Conservation (phyloP, 2,329 filamentous ascomycete genomes). For the Alternaria alternata region DNA sequence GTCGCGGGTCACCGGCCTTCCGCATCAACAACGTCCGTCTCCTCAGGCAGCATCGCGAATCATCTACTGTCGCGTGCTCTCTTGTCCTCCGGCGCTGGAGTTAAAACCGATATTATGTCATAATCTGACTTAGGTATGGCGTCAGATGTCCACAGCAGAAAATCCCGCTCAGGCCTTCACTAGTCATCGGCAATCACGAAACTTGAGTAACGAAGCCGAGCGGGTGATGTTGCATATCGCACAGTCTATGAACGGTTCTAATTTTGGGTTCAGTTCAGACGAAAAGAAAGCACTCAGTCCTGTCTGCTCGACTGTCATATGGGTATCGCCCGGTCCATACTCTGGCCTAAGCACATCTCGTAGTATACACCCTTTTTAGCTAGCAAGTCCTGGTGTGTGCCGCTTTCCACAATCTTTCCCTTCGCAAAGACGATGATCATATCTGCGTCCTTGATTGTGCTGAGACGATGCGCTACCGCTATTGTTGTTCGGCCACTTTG, state of each 20-base stretch:
- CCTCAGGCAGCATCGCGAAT: conserved; percentile 4
- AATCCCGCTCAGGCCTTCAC: background rate
- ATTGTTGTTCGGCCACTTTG: conserved; percentile 90
- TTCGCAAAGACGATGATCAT: conserved; percentile 93
- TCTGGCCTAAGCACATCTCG: conserved; percentile 57
- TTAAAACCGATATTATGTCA: background rate
- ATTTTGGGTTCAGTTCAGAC: background rate
- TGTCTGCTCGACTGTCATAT: background rate
- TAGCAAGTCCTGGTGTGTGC: conserved; percentile 61
- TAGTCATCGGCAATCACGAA: background rate
- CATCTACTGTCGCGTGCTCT: conserved; percentile 1
- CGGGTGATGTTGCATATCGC: background rate
- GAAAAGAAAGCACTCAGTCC: background rate
- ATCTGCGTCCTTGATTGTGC: conserved; percentile 93
- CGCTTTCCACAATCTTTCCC: conserved; percentile 82
- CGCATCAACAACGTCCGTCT: conserved; percentile 11
- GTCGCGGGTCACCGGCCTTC: conserved; percentile 13
- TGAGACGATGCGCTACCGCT: conserved; percentile 89
- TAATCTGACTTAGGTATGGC: background rate
- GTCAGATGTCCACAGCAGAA: background rate
- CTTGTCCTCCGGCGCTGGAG: background rate
- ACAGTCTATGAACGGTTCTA: background rate
- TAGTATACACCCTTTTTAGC: conserved; percentile 52
- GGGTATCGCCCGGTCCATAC: conserved; percentile 48
- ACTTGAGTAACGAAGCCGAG: background rate